phyloP scores from a whole-genome alignment of 805 yeast genomes.

The Wickerhamomyces subpelliculosus region DNA sequence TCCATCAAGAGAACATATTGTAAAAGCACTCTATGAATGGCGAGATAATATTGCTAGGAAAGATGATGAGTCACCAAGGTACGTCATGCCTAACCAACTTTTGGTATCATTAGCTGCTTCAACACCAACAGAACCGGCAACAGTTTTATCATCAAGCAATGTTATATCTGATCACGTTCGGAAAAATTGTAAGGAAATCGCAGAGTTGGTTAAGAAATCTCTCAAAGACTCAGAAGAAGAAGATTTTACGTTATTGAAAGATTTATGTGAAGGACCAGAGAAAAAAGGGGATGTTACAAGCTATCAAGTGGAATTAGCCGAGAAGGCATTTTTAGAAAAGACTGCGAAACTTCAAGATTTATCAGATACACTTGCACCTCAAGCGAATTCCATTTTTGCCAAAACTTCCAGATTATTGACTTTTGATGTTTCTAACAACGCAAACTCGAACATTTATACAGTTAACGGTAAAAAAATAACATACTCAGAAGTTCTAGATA shows the following conservation, averaged over 20 bases:
- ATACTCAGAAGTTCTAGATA: no score
- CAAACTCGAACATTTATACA: no score
- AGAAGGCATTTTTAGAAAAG: neutral
- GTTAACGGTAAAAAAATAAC: no score
- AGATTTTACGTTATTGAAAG: conserved; percentile 31
- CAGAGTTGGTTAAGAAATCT: conserved; percentile 41
- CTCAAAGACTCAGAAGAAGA: conserved; percentile 21
- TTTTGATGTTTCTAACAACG: no score
- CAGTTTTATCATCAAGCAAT: conserved; percentile 41
- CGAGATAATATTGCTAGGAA: conserved; percentile 70
- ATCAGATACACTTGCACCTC: no score
- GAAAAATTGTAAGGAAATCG: conserved; percentile 47
- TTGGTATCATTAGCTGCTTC: conserved; percentile 53
- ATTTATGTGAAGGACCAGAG: conserved; percentile 9
- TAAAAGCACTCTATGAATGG: conserved; percentile 69
- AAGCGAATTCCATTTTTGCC: no score
- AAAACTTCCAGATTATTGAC: no score
- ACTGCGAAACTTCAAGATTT: neutral
- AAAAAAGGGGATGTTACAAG: conserved; percentile 2
- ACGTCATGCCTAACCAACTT: conserved; percentile 75
- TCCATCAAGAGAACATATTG: conserved; percentile 41
- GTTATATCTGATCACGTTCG: conserved; percentile 51
- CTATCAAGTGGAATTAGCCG: conserved; percentile 5
- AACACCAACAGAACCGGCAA: conserved; percentile 52
- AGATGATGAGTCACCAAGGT: conserved; percentile 80